Evolutionary conservation across 305 asterid genomes (phyloP).

Genomic region (Euphrasia arctica): DNA sequence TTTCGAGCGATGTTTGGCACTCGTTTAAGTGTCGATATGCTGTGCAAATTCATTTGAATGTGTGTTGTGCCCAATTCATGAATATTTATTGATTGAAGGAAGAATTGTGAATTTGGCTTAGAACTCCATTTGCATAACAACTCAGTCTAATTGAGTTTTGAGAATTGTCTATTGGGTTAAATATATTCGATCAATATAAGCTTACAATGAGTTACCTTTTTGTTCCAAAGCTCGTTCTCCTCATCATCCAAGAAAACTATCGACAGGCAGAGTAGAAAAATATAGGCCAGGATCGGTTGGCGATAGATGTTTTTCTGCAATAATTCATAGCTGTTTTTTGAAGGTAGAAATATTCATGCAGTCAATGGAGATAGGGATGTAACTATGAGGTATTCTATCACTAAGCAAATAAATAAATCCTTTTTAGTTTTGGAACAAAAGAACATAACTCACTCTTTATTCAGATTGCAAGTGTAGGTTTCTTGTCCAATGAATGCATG

Average conservation of each 20-base stretch:
- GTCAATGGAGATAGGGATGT: no score
- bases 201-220: background rate
- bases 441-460: background rate
- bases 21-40: background rate
- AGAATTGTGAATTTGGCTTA: background rate
- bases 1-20: background rate
- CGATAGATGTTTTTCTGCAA: no score
- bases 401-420: background rate
- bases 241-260: background rate
- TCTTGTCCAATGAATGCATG: background rate
- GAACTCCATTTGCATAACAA: no score
- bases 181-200: background rate
- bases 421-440: background rate
- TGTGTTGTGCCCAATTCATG: background rate
- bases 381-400: no score
- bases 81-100: background rate
- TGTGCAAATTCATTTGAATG: background rate
- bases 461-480: background rate
- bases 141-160: constrained; percentile 1
- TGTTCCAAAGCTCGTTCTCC: background rate
- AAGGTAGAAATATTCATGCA: no score
- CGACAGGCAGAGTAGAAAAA: no score
- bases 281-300: no score
- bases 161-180: background rate
- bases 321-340: no score